Percentiles rank a stretch among this genome's conserved stretches.
Conservation (phyloP, 441 rosid species). For the Pelargonium cotyledonis region DNA sequence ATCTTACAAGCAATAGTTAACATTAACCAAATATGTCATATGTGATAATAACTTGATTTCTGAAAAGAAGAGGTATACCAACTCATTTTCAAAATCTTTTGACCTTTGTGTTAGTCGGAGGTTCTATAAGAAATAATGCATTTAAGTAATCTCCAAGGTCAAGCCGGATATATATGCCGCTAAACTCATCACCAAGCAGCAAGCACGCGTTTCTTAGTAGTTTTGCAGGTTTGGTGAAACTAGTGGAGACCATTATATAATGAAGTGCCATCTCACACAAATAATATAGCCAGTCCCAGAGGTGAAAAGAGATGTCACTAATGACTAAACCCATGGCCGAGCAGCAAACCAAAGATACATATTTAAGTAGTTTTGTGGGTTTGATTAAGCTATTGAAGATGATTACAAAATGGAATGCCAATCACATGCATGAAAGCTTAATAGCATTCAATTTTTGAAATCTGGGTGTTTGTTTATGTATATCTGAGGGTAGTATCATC, state of each 20-base stretch:
- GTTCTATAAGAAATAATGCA: not conserved
- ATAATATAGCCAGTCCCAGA: not conserved
- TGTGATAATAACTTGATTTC: not conserved
- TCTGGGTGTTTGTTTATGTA: too few species aligned
- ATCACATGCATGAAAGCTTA: not conserved
- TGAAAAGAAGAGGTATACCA: not conserved
- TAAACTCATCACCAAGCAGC: not conserved
- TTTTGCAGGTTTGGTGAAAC: not conserved
- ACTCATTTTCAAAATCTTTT: not conserved
- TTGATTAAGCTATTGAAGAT: not conserved
- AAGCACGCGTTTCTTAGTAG: not conserved
- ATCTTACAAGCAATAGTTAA: not conserved
- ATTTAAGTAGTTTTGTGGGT: not conserved
- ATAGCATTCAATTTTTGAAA: not conserved
- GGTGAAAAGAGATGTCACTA: not conserved
- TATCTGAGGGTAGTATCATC: too few species aligned
- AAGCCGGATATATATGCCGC: not conserved
- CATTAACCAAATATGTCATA: not conserved
- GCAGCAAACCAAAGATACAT: not conserved
- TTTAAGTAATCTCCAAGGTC: not conserved
- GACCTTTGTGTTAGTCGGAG: not conserved
- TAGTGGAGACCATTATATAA: not conserved
- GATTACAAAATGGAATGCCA: not conserved
- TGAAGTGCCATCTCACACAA: not conserved
- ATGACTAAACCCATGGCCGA: too few species aligned